Evolutionary conservation across 2,329 filamentous ascomycete genomes (phyloP).

Genomic region (Penicillium sp.): DNA sequence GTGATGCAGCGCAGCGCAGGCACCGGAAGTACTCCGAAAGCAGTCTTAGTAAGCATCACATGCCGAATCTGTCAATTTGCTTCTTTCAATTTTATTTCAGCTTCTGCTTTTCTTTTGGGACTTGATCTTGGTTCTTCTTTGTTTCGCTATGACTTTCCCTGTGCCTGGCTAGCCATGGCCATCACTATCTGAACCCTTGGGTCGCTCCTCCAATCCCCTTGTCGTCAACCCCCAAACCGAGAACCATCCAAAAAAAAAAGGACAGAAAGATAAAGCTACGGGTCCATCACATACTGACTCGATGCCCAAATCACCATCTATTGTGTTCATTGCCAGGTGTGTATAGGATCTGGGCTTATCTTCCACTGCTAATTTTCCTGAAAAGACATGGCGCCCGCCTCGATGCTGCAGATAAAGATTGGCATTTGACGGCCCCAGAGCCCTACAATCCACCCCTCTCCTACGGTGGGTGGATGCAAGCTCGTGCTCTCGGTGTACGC

Average conservation of each 20-base stretch:
- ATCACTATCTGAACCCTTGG: not conserved
- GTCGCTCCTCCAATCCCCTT: not conserved
- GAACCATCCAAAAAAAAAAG: not conserved
- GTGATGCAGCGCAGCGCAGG: too few species aligned
- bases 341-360: not conserved
- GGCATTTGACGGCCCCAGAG: conserved; percentile 89
- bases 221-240: not conserved
- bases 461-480: conserved; percentile 90
- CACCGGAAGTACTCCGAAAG: not conserved
- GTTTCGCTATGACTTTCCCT: not conserved
- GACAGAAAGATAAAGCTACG: not conserved
- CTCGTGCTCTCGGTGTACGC: conserved; percentile 75
- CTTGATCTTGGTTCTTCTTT: not conserved
- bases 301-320: conserved; percentile 43
- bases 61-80: conserved; percentile 2
- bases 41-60: conserved; percentile 9
- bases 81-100: not conserved
- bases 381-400: conserved; percentile 84
- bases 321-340: conserved; percentile 47
- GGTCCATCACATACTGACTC: conserved; percentile 6
- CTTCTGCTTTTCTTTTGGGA: not conserved
- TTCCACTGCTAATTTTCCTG: conserved; percentile 41
- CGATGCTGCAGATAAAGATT: conserved; percentile 90
- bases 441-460: conserved; percentile 95
- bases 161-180: not conserved